These are phyloP conservation scores for Phlyctochytrium planicorne DNA, from an alignment of 192 early-diverging fungal genomes.

Conservation along the genomic window DNA sequence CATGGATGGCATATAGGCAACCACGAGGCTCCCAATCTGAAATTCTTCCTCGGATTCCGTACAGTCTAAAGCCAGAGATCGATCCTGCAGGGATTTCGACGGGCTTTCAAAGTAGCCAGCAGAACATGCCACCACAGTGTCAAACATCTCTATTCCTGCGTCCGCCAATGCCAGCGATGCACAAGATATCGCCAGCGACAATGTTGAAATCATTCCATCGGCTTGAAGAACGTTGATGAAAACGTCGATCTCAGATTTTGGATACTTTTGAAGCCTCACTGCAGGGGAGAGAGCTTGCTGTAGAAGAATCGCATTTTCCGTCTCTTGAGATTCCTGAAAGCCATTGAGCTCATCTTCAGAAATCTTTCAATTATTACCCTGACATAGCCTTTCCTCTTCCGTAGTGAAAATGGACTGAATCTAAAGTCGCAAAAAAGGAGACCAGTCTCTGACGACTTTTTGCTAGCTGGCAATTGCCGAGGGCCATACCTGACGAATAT, in stretches of 20 bases:
- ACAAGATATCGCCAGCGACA: constrained; percentile 64
- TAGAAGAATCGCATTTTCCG: constrained; percentile 60
- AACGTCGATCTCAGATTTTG: constrained; percentile 75
- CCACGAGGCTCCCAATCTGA: constrained; percentile 57
- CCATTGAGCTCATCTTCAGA: constrained; percentile 24
- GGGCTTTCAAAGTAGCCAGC: constrained; percentile 44
- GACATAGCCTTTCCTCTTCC: constrained; percentile 51
- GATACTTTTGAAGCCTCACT: constrained; percentile 66
- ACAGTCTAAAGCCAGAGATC: constrained; percentile 27
- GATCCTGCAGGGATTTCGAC: not conserved
- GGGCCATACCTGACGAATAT: constrained; percentile 62
- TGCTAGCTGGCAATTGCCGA: constrained; percentile 52
- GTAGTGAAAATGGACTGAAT: constrained; percentile 68
- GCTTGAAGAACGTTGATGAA: constrained; percentile 68
- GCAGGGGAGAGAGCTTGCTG: constrained; percentile 69
- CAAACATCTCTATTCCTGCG: constrained; percentile 84
- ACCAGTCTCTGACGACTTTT: constrained; percentile 53
- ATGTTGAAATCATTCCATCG: constrained; percentile 52
- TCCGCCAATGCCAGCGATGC: constrained; percentile 65
- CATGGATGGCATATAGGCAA: constrained; percentile 78
- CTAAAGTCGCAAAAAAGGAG: constrained; percentile 72
- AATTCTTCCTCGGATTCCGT: constrained; percentile 60
- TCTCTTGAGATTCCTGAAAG: constrained; percentile 42
- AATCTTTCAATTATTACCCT: constrained; percentile 33
- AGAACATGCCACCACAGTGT: constrained; percentile 73